Conservation (phyloP, 371 early-diverging fungal species). For the Lichtheimia corymbifera region DNA sequence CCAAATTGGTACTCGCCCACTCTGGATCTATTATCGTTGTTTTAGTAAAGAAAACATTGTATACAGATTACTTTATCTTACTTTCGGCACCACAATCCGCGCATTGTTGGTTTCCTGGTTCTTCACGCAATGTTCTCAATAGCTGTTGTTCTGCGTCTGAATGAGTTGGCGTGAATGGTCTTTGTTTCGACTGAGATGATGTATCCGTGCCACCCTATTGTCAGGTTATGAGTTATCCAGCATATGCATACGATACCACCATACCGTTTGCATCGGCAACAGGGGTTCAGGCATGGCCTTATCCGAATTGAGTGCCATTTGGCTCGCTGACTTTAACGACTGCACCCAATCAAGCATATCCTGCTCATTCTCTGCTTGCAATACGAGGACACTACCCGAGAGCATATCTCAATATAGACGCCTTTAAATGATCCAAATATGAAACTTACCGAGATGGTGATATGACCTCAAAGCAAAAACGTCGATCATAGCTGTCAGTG, state of each 20-base stretch:
- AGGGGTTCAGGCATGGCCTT: conserved; percentile 26
- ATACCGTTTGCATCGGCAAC: conserved; percentile 18
- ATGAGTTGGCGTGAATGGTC: conserved; percentile 9
- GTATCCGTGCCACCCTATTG: conserved; percentile 9
- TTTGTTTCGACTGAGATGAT: conserved; percentile 8
- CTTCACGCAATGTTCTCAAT: conserved; percentile 31
- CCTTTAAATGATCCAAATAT: neutral
- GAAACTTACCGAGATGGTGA: conserved; percentile 69
- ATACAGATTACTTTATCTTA: conserved; percentile 19
- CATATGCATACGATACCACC: neutral
- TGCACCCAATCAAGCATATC: conserved; percentile 84
- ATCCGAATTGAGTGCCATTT: conserved; percentile 65
- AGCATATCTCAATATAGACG: too few species aligned
- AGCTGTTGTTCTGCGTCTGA: conserved; percentile 18
- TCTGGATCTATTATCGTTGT: conserved; percentile 56
- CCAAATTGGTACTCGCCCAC: conserved; percentile 95
- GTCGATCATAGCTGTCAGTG: conserved; percentile 67
- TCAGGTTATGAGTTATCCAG: neutral
- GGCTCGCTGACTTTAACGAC: conserved; percentile 69
- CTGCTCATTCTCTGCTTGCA: conserved; percentile 84
- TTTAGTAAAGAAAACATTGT: neutral
- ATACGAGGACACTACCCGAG: conserved; percentile 51
- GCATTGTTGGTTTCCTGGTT: conserved; percentile 73
- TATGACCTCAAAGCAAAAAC: conserved; percentile 85
- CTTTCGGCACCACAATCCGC: conserved; percentile 71